A percentile compares a stretch with the other conserved stretches of the same genome.
phyloP scores from a whole-genome alignment of 1,284 basidiomycete species.

The Abortiporus biennis region DNA sequence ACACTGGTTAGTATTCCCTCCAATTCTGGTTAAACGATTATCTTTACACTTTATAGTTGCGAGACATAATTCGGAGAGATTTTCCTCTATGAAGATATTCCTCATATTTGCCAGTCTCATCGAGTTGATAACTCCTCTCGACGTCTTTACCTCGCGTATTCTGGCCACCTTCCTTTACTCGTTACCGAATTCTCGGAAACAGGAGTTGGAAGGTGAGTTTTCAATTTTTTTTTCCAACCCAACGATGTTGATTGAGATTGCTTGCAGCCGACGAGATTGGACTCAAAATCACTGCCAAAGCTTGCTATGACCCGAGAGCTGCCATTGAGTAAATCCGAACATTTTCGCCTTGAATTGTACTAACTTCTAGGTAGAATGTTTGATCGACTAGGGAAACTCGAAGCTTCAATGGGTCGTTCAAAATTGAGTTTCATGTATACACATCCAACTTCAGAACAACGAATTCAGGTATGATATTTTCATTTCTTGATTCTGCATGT shows the following conservation, averaged over 20 bases:
- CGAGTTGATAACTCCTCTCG: too few relatives aligned
- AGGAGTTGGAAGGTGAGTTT: slow-evolving; percentile 71
- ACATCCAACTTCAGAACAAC: slow-evolving; percentile 66
- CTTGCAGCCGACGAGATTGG: slow-evolving; percentile 71
- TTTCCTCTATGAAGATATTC: slow-evolving; percentile 54
- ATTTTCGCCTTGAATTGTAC: slow-evolving; percentile 1
- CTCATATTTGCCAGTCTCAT: slow-evolving; percentile 45
- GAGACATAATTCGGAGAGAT: slow-evolving; percentile 69
- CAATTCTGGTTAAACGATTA: slow-evolving; percentile 1
- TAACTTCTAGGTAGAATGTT: slow-evolving; percentile 52
- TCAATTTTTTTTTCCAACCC: neutral
- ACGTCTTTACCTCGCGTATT: too few relatives aligned
- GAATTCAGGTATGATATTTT: slow-evolving; percentile 51
- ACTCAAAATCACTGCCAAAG: slow-evolving; percentile 63
- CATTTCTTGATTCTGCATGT: neutral
- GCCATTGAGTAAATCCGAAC: slow-evolving; percentile 54
- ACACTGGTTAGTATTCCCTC: slow-evolving; percentile 52
- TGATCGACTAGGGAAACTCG: slow-evolving; percentile 49
- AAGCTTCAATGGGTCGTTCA: slow-evolving; percentile 29
- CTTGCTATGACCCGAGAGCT: slow-evolving; percentile 78
- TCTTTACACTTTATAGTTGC: slow-evolving; percentile 42
- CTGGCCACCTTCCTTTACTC: slow-evolving; percentile 56
- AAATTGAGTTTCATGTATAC: slow-evolving; percentile 58
- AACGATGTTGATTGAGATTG: too few relatives aligned
- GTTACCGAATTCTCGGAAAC: slow-evolving; percentile 79